Base-by-base conservation (phyloP, 352 stramenopile genomes). In the Paralagenidium karlingii region DNA sequence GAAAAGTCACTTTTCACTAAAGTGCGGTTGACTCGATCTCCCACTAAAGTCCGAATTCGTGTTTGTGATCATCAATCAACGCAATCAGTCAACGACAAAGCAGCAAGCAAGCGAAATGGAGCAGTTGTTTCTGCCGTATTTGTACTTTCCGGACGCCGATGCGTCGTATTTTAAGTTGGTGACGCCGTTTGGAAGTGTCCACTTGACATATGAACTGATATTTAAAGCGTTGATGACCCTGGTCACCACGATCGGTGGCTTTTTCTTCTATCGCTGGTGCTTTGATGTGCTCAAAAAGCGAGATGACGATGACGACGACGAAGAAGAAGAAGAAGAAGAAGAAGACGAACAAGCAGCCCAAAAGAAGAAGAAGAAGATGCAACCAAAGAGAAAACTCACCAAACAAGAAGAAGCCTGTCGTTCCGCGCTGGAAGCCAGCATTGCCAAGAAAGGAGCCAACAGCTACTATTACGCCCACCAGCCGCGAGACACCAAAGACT, bases 391-490 rank as follows among this genome's bases (percentile, higher is more conserved):
- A n/a, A n/a, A n/a, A n/a, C n/a, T n/a, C n/a, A n/a, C n/a, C n/a
- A n/a, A n/a, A n/a, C n/a, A 22, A 11, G 22, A 40, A 0, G 54
- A 60, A n/a, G 42, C 60, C 5, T 37, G 40, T 2, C 46, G 30
- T 10, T 82, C 63, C 28, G 50, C 50, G 40, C 60, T 68, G 30
- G 63, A 87, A 15, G 75, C 85, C 32, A 85, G 64, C 19, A 59
- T 77, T 43, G 20, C 79, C 20, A 58, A 57, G 33, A 84, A 84
- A 43, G 78, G 78, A 26, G 59, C 74, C 19, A 66, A 89, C 56
- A 88, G 75, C 58, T 92, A 92, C 59, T 88, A 87, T 53, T 92
- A 88, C 51, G 59, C 70, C 8, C 75, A 83, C 55, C 45, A 77
- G 45, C 53, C 34, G n/a, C 15, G 19, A 38, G 27, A 45, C 28